Percentiles rank a stretch among this genome's conserved stretches.
These are phyloP conservation scores for Ophiorrhiza pumila DNA, from an alignment of 257 asterid species.

Conservation along the genomic window DNA sequence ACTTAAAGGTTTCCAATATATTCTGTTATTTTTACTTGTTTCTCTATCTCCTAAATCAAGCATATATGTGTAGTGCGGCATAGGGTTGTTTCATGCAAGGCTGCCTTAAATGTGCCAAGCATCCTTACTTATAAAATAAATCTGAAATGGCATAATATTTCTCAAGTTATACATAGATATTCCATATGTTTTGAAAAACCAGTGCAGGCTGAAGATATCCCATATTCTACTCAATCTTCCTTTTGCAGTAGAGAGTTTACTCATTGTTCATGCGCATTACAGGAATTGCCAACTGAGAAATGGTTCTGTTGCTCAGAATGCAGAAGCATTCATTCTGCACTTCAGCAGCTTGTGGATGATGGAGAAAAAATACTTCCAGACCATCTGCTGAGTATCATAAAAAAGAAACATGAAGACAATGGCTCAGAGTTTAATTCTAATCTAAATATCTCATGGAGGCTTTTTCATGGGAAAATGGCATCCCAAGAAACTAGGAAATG, in stretches of 20 bases:
- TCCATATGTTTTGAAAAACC: not conserved
- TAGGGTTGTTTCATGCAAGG: not conserved
- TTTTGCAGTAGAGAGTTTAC: not conserved
- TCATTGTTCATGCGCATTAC: constrained; percentile 21
- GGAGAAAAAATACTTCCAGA: constrained; percentile 74
- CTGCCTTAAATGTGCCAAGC: not conserved
- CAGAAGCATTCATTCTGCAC: constrained; percentile 44
- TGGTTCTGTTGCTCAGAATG: constrained; percentile 88
- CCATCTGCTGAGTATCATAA: constrained; percentile 35
- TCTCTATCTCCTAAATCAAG: not conserved
- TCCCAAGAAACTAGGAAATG: constrained; percentile 53
- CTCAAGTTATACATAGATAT: not conserved
- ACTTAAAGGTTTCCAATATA: constrained; percentile 51
- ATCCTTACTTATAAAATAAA: not conserved
- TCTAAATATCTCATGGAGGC: constrained; percentile 68
- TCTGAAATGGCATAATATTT: not conserved
- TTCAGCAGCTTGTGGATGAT: constrained; percentile 44
- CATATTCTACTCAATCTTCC: not conserved
- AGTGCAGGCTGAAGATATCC: too few species aligned
- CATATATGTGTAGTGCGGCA: not conserved
- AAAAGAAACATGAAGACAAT: constrained; percentile 44
- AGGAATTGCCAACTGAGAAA: constrained; percentile 72
- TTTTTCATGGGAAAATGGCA: constrained; percentile 62
- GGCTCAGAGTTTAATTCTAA: constrained; percentile 27
- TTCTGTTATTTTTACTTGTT: not conserved